A percentile compares a stretch with the other conserved stretches of the same genome.
phyloP scores from a whole-genome alignment of 2,329 filamentous ascomycete species.

The Microdochium nivale region DNA sequence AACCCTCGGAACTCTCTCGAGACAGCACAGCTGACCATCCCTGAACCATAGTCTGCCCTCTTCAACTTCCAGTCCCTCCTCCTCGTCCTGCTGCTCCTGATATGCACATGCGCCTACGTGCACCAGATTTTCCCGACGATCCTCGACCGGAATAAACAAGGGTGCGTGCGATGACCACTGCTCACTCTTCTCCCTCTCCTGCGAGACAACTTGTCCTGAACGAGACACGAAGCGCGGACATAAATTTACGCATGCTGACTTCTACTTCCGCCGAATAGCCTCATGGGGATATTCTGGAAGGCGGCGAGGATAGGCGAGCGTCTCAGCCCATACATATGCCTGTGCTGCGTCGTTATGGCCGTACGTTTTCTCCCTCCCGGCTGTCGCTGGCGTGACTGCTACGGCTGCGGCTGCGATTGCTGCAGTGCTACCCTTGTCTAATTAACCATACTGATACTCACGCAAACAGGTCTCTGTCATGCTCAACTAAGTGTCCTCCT shows the following conservation, averaged over 20 bases:
- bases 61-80: conserved; percentile 99
- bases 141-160: conserved; percentile 88
- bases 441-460: neutral
- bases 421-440: neutral
- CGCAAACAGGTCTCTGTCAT: conserved; percentile 20
- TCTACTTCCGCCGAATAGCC: conserved; percentile 31
- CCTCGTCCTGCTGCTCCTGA: conserved; percentile 85
- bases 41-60: conserved; percentile 64
- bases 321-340: conserved; percentile 87
- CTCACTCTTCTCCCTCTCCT: conserved; percentile 1
- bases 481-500: conserved; percentile 23
- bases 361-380: conserved; percentile 38
- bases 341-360: conserved; percentile 91
- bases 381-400: neutral
- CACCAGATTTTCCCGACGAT: conserved; percentile 84
- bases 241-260: neutral
- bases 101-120: conserved; percentile 91
- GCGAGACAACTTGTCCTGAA: neutral
- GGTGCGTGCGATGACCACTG: conserved; percentile 42
- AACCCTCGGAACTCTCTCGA: neutral
- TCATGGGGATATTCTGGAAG: conserved; percentile 92
- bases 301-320: conserved; percentile 86
- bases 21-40: neutral
- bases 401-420: neutral
- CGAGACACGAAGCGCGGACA: neutral